A percentile compares a stretch with the other conserved stretches of the same genome.
These are phyloP conservation scores for Margaritispora aquatica DNA, from an alignment of 495 filamentous ascomycete species.

Conservation along the genomic window DNA sequence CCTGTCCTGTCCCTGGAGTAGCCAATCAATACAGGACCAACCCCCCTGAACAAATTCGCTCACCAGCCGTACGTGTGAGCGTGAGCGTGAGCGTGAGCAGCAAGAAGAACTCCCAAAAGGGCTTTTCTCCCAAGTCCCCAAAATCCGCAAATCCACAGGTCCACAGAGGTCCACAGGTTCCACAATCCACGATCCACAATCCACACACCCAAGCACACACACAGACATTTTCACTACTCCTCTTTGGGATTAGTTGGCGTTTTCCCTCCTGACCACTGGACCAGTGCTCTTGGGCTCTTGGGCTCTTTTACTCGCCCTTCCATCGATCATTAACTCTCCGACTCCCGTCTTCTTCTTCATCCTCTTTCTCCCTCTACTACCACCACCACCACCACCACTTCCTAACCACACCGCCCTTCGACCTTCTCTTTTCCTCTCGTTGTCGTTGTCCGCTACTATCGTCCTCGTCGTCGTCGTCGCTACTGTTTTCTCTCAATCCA, in stretches of 20 bases:
- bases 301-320: neutral
- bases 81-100: no score
- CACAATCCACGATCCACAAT: no score
- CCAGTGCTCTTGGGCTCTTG: neutral
- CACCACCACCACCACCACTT: neutral
- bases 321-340: slow-evolving; percentile 1
- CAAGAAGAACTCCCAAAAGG: no score
- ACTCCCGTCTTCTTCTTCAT: slow-evolving; percentile 1
- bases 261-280: neutral
- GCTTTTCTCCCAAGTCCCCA: no score
- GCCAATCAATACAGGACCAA: neutral
- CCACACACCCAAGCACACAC: neutral
- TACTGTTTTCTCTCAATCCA: neutral
- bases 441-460: slow-evolving; percentile 7
- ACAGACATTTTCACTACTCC: neutral
- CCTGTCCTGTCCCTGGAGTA: neutral
- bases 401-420: slow-evolving; percentile 15
- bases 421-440: slow-evolving; percentile 18
- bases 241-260: no score
- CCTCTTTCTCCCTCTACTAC: slow-evolving; percentile 3
- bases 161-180: no score
- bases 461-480: slow-evolving; percentile 7
- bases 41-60: neutral
- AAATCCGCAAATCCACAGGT: no score
- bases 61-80: no score